Evolutionary conservation across 257 asterid species (phyloP).

Genomic region (Parsonsia alboflavescens): DNA sequence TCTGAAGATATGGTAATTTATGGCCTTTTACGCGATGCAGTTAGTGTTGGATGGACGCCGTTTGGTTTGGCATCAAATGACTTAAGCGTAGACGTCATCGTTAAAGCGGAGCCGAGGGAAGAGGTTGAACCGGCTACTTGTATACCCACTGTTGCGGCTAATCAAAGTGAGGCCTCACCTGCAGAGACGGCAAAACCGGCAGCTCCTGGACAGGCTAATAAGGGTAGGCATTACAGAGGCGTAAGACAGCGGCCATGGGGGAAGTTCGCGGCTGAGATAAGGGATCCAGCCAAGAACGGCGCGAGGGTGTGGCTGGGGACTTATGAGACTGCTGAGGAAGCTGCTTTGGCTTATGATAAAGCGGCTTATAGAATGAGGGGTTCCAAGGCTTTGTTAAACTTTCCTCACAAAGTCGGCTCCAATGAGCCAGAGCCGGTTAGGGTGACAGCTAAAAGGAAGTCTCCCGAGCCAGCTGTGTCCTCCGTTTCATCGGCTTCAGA

Average conservation of each 20-base stretch:
- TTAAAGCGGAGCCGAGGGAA: slow-evolving; percentile 50
- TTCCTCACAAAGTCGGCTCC: slow-evolving; percentile 60
- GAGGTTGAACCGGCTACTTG: slow-evolving; percentile 29
- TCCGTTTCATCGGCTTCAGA: slow-evolving; percentile 37
- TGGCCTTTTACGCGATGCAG: slow-evolving; percentile 68
- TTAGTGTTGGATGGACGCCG: slow-evolving; percentile 78
- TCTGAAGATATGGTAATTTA: slow-evolving; percentile 84
- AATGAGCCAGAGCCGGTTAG: slow-evolving; percentile 91
- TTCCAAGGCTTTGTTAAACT: slow-evolving; percentile 72
- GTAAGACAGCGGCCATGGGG: slow-evolving; percentile 94
- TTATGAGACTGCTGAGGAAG: slow-evolving; percentile 82
- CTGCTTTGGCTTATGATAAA: slow-evolving; percentile 76
- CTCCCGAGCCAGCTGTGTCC: slow-evolving; percentile 46
- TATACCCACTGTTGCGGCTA: slow-evolving; percentile 6
- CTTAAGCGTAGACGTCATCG: slow-evolving; percentile 22
- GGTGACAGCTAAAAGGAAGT: slow-evolving; percentile 53
- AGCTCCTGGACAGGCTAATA: slow-evolving; percentile 26
- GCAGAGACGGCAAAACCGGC: slow-evolving; percentile 10
- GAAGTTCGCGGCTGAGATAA: slow-evolving; percentile 83
- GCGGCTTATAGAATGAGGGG: slow-evolving; percentile 95
- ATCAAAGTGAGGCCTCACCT: slow-evolving; percentile 18
- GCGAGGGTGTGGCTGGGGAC: slow-evolving; percentile 96
- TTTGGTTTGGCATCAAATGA: slow-evolving; percentile 23
- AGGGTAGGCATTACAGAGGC: slow-evolving; percentile 68
- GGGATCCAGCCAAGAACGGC: slow-evolving; percentile 87